Percentiles rank a stretch among this genome's conserved stretches.
Conservation (phyloP, 768 basidiomycete species). For the Termitomyces sp. region DNA sequence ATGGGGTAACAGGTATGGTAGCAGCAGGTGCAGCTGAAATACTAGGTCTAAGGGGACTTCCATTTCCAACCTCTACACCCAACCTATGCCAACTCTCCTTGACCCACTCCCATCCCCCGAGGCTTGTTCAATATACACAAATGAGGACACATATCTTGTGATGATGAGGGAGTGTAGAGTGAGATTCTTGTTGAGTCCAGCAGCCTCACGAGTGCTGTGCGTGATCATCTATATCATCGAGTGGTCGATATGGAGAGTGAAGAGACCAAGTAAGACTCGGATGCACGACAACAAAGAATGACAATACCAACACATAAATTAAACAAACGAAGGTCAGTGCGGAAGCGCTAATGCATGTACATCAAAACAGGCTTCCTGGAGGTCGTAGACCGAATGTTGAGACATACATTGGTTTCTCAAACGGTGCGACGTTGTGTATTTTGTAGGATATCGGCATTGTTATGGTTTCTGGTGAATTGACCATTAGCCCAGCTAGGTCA, state of each 20-base stretch:
- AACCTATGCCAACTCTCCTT: too few species aligned
- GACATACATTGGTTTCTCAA: constrained; percentile 57
- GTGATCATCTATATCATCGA: constrained; percentile 14
- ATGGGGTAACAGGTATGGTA: too few species aligned
- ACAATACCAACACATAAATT: constrained; percentile 45
- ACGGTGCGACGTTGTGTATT: constrained; percentile 49
- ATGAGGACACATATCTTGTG: constrained; percentile 27
- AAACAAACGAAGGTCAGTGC: constrained; percentile 53
- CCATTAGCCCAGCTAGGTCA: constrained; percentile 28
- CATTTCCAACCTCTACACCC: too few species aligned
- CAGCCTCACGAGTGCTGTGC: constrained; percentile 28
- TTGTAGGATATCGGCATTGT: constrained; percentile 42
- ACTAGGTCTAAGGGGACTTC: too few species aligned
- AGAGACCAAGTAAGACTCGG: constrained; percentile 9
- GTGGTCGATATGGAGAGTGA: neutral
- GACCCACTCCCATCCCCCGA: too few species aligned
- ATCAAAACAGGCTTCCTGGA: neutral
- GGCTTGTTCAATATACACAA: too few species aligned
- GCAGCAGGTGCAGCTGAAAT: too few species aligned
- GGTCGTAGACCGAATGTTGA: neutral
- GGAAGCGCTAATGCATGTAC: constrained; percentile 33
- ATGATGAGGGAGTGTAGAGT: constrained; percentile 26
- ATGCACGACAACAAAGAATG: constrained; percentile 29
- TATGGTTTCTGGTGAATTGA: constrained; percentile 45
- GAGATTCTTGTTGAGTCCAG: constrained; percentile 29